Evolutionary conservation across 2,329 filamentous ascomycete genomes (phyloP), one percentile per base, ranked within the genome.

Genomic region (Pseudogymnoascus sp.): DNA sequence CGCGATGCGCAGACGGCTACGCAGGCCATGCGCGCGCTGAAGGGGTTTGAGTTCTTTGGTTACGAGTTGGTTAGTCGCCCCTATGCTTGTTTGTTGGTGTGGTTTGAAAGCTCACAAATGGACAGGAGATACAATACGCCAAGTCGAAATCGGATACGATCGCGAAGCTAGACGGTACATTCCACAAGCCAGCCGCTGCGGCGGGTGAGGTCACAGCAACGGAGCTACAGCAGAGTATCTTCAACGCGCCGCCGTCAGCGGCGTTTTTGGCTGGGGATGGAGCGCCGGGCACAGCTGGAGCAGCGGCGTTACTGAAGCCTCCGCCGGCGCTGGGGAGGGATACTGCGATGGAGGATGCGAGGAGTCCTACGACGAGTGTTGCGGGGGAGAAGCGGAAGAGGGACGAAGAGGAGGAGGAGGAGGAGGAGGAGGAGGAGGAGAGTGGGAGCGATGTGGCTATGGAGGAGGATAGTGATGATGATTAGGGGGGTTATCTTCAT

Each of bases 101-200:
- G 35, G 10, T 11, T 28, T n/a, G 12, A 14, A 12, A 16, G 35
- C 47, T 47, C 14, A 35, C 40, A 35, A 23, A 21, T 47, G 65
- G 63, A 21, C 69, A 97, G 93, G 90, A 87, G 84, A 92, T 99
- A 69, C 82, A 88, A 68, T 99, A 97, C 75, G 92, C 90, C 63
- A 96, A 92, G 75, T 86, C 87, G 63, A 93, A 93, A 73, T 97
- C 92, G 3, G 83, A 96, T 74, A 88, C 89, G 23, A 85, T 99
- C 66, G 86, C 91, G 35, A 96, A 96, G 75, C 85, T 99, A 62
- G 92, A 96, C 68, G 94, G 94, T 66, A 93, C 91, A 12, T 96
- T 92, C 77, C 87, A 87, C 72, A 82, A 90, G 69, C 86, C 90
- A 12, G 77, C 79, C 42, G 77, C 80, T 28, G 80, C 78, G 28